Conservation (phyloP, 2,329 filamentous ascomycete species). For the Ascochyta viciae-villosae region DNA sequence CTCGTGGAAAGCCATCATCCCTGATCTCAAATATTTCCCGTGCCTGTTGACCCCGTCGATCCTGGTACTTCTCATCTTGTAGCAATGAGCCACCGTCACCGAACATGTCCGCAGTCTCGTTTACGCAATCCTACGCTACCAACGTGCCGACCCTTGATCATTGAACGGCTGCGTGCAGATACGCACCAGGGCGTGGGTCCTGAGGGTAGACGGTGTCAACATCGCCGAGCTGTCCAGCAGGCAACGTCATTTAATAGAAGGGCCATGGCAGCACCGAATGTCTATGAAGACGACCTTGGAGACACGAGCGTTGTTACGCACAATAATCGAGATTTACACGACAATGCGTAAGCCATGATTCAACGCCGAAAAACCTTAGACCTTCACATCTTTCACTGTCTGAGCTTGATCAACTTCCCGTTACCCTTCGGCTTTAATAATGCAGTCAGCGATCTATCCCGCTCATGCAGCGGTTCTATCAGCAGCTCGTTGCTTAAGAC, state of each 20-base stretch:
- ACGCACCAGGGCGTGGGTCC: not conserved
- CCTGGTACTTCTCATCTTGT: slow-evolving; percentile 5
- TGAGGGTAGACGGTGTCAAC: not conserved
- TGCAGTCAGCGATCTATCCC: not conserved
- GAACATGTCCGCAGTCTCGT: slow-evolving; percentile 35
- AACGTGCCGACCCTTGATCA: slow-evolving; percentile 27
- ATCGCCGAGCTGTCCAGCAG: not conserved
- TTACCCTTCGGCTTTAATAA: not conserved
- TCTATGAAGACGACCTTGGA: not conserved
- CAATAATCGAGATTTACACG: slow-evolving; percentile 5
- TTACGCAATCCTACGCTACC: slow-evolving; percentile 18
- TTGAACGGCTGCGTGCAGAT: slow-evolving; percentile 28
- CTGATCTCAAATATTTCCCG: slow-evolving; percentile 6
- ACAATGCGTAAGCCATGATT: slow-evolving; percentile 3
- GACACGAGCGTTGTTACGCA: slow-evolving; percentile 25
- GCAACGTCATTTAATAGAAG: slow-evolving; percentile 2
- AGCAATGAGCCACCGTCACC: slow-evolving; percentile 16
- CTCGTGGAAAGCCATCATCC: slow-evolving; percentile 26
- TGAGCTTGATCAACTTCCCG: slow-evolving; percentile 8
- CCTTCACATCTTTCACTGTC: slow-evolving; percentile 6
- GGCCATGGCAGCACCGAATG: not conserved
- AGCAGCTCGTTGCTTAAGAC: slow-evolving; percentile 19
- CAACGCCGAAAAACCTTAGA: slow-evolving; percentile 6
- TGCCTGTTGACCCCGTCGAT: slow-evolving; percentile 8
- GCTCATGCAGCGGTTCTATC: slow-evolving; percentile 20